These are phyloP conservation scores for Talaromyces sp. DNA, from an alignment of 2,329 filamentous ascomycete genomes.

Conservation along the genomic window DNA sequence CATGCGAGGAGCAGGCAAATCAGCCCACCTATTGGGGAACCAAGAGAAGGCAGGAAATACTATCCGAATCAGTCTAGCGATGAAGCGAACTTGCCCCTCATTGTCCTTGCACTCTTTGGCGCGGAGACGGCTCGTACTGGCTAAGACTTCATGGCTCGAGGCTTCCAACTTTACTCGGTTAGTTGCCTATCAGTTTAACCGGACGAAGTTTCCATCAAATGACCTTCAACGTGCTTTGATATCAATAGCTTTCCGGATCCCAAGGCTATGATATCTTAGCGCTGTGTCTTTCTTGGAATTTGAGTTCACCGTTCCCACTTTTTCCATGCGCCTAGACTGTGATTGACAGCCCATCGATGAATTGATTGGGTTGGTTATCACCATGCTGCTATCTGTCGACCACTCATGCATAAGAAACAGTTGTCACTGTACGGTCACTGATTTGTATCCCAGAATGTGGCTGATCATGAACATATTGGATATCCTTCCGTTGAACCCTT, in stretches of 20 bases:
- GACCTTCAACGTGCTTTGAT: background rate
- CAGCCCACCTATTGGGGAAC: background rate
- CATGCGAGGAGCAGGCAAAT: conserved; percentile 6
- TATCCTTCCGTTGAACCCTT: background rate
- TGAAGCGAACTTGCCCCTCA: conserved; percentile 9
- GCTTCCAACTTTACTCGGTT: background rate
- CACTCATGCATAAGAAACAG: background rate
- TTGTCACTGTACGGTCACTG: background rate
- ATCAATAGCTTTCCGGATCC: background rate
- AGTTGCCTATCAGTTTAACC: conserved; percentile 2
- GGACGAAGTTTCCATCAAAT: conserved; percentile 12
- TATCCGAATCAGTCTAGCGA: conserved; percentile 1
- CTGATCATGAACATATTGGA: conserved; percentile 6
- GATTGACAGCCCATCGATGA: background rate
- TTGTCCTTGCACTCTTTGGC: background rate
- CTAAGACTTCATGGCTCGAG: background rate
- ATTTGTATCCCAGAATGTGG: conserved; percentile 16
- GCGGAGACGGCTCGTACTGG: background rate
- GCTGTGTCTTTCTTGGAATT: background rate
- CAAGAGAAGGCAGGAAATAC: conserved; percentile 2
- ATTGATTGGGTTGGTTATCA: background rate
- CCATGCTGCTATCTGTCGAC: background rate
- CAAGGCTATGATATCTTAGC: background rate
- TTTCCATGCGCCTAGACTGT: background rate
- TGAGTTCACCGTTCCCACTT: background rate